These are phyloP conservation scores for Trichoderma virens DNA, from an alignment of 495 filamentous ascomycete genomes.

Conservation along the genomic window DNA sequence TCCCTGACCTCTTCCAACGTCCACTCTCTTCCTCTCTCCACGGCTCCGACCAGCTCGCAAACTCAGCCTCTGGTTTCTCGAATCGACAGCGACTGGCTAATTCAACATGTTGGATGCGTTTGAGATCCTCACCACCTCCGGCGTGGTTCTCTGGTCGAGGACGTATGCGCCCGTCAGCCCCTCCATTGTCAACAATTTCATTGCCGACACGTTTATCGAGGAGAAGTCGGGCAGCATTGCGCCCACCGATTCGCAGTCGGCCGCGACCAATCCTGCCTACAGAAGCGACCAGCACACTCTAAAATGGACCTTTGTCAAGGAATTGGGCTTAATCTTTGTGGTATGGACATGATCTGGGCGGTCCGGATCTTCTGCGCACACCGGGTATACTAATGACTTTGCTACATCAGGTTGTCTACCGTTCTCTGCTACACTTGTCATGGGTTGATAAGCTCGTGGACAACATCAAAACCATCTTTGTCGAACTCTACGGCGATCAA, in stretches of 20 bases:
- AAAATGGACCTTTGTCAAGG: constrained; percentile 88
- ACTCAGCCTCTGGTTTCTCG: neutral
- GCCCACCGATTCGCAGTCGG: constrained; percentile 49
- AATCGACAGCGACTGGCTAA: neutral
- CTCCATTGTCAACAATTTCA: constrained; percentile 85
- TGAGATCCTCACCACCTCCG: constrained; percentile 91
- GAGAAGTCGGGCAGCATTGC: constrained; percentile 60
- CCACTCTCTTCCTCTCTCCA: neutral
- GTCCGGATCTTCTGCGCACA: neutral
- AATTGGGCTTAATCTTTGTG: constrained; percentile 90
- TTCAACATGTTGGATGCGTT: constrained; percentile 82
- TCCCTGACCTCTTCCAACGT: neutral
- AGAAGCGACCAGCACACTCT: constrained; percentile 91
- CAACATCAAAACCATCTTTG: constrained; percentile 84
- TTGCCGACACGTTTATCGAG: constrained; percentile 95
- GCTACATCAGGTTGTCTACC: constrained; percentile 75
- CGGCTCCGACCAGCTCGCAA: neutral
- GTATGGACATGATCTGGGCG: constrained; percentile 51
- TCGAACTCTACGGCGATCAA: constrained; percentile 80
- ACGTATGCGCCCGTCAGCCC: constrained; percentile 72
- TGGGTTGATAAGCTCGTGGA: constrained; percentile 97
- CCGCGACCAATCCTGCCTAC: constrained; percentile 60
- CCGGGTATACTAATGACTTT: neutral
- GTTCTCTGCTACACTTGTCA: constrained; percentile 84
- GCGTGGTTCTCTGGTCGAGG: constrained; percentile 93